These are phyloP conservation scores for Boletus holoroseus DNA, from an alignment of 1,284 basidiomycete species.

Conservation along the genomic window DNA sequence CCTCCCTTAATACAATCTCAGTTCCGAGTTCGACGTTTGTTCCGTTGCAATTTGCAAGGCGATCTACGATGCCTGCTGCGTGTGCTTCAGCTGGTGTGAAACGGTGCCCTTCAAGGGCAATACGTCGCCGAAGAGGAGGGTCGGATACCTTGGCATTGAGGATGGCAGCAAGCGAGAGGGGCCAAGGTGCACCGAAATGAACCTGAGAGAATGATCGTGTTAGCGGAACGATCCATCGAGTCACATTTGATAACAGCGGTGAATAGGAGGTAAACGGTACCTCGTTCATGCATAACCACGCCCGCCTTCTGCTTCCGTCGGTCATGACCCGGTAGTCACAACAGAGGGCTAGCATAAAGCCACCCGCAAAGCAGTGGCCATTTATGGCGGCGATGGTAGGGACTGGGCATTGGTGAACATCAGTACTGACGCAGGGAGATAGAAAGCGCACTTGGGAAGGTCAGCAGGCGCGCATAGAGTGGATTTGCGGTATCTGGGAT, in stretches of 20 bases:
- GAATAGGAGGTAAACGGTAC: conserved; percentile 34
- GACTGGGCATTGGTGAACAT: conserved; percentile 39
- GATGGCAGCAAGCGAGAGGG: conserved; percentile 65
- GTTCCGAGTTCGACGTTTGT: conserved; percentile 38
- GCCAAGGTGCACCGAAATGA: conserved; percentile 78
- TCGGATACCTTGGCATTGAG: conserved; percentile 64
- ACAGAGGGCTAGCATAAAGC: conserved; percentile 71
- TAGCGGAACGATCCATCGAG: neutral
- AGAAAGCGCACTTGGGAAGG: conserved; percentile 59
- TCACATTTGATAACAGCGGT: neutral
- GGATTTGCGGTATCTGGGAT: conserved; percentile 51
- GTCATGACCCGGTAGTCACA: conserved; percentile 93
- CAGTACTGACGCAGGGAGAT: neutral
- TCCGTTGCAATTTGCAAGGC: conserved; percentile 49
- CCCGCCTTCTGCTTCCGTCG: conserved; percentile 68
- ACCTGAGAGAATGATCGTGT: conserved; percentile 43
- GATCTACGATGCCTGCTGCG: conserved; percentile 67
- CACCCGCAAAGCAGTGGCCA: conserved; percentile 88
- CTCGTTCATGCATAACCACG: conserved; percentile 93
- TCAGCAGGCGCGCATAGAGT: conserved; percentile 49
- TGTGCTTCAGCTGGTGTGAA: conserved; percentile 76
- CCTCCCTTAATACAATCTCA: conserved; percentile 56
- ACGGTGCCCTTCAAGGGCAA: conserved; percentile 78
- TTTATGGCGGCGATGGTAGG: conserved; percentile 86
- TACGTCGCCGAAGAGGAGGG: conserved; percentile 61